Conservation (phyloP, 345 rosid genomes). For the Camelina sativa region DNA sequence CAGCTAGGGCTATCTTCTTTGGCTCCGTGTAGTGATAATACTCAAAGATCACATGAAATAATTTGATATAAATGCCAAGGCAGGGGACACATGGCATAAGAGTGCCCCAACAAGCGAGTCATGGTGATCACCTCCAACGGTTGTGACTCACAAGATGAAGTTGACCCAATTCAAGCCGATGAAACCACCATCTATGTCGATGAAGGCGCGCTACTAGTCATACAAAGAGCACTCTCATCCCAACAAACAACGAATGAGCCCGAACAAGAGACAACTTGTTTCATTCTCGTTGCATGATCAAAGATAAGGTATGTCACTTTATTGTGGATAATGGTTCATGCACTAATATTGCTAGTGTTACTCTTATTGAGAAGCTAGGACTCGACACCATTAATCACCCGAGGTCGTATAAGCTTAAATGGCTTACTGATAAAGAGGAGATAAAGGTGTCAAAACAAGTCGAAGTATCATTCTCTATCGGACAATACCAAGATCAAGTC, state of each 20-base stretch:
- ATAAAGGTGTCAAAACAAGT: background rate
- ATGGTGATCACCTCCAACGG: background rate
- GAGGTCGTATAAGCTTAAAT: background rate
- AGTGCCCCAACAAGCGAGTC: background rate
- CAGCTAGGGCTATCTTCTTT: too few species aligned
- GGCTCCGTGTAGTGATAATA: too few species aligned
- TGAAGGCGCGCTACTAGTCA: background rate
- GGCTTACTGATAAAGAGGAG: background rate
- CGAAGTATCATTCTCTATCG: background rate
- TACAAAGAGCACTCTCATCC: background rate
- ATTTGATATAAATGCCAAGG: background rate
- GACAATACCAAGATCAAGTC: background rate
- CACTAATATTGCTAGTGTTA: background rate
- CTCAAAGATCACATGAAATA: background rate
- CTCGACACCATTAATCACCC: background rate
- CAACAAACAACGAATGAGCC: background rate
- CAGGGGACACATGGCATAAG: background rate
- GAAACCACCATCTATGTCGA: background rate
- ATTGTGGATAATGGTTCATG: background rate
- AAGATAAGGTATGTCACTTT: background rate
- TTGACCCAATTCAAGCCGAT: background rate
- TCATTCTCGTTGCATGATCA: background rate
- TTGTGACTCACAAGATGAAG: background rate
- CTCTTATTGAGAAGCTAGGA: background rate
- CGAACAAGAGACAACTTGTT: background rate